Conservation (phyloP, 805 yeast species). For the Debaryomyces hansenii region DNA sequence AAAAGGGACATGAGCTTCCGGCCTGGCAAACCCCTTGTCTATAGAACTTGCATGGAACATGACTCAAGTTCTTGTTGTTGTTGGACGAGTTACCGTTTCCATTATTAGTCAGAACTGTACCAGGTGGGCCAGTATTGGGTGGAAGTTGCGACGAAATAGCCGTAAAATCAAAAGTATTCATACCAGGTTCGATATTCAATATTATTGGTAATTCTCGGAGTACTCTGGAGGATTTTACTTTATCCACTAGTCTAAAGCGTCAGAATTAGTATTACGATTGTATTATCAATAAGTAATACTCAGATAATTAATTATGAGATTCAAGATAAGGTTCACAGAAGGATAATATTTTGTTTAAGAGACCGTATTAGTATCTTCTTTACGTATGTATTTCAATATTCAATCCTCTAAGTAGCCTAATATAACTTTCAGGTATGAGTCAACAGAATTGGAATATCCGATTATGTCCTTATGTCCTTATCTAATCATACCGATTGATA, state of each 20-base stretch:
- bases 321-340: too few relatives aligned
- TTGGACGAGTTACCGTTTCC: slow-evolving; percentile 10
- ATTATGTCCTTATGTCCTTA: background rate
- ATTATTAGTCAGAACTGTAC: slow-evolving; percentile 18
- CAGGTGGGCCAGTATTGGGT: slow-evolving; percentile 39
- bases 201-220: background rate
- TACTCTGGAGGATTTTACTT: too few relatives aligned
- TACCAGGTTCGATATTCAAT: background rate
- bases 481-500: slow-evolving; percentile 1
- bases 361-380: too few relatives aligned
- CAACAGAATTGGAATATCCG: too few relatives aligned
- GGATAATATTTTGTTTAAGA: too few relatives aligned
- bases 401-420: too few relatives aligned
- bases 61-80: slow-evolving; percentile 62
- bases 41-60: slow-evolving; percentile 95
- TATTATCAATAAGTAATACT: too few relatives aligned
- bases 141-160: slow-evolving; percentile 23
- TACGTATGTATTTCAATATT: too few relatives aligned
- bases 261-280: too few relatives aligned
- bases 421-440: too few relatives aligned
- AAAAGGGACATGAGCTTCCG: slow-evolving; percentile 87
- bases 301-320: too few relatives aligned
- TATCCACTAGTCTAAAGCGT: too few relatives aligned
- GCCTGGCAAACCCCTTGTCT: slow-evolving; percentile 95
- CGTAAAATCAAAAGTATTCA: slow-evolving; percentile 14